phyloP scores from a whole-genome alignment of 169 alveolate genomes.

The Besnoitia besnoiti region DNA sequence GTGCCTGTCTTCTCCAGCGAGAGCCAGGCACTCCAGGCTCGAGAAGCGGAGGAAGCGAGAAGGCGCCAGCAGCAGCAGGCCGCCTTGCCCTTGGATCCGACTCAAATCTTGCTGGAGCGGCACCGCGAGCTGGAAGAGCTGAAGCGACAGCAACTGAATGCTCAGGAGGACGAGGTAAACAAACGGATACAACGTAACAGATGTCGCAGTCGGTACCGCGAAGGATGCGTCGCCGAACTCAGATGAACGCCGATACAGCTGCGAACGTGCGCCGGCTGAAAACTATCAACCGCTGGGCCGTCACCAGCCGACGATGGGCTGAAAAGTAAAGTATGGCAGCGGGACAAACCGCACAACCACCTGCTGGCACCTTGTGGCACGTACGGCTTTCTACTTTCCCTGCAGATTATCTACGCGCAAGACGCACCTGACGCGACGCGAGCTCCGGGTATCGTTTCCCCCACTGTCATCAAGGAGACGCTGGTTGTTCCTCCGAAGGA shows the following conservation, averaged over 20 bases:
- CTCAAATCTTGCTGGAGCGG: not conserved
- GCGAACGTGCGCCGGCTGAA: no score
- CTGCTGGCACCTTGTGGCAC: no score
- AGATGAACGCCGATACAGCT: not conserved
- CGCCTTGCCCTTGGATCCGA: not conserved
- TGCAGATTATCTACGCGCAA: conserved; percentile 26
- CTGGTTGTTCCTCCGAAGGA: not conserved
- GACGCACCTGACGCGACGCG: conserved; percentile 30
- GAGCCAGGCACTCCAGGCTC: not conserved
- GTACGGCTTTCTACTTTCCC: not conserved
- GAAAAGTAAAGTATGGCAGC: no score
- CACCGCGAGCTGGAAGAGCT: conserved; percentile 3
- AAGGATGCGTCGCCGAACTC: no score
- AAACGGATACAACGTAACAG: no score
- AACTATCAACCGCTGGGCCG: no score
- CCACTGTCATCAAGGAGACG: not conserved
- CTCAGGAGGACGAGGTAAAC: conserved; percentile 2
- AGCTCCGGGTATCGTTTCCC: not conserved
- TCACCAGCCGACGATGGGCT: no score
- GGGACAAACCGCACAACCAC: no score
- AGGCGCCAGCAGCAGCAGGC: not conserved
- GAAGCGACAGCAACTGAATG: not conserved
- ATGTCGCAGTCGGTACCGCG: no score
- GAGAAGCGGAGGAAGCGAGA: not conserved
- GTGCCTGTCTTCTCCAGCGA: conserved; percentile 6